Conservation (phyloP, 2,329 filamentous ascomycete genomes). For the Seiridium cupressi region DNA sequence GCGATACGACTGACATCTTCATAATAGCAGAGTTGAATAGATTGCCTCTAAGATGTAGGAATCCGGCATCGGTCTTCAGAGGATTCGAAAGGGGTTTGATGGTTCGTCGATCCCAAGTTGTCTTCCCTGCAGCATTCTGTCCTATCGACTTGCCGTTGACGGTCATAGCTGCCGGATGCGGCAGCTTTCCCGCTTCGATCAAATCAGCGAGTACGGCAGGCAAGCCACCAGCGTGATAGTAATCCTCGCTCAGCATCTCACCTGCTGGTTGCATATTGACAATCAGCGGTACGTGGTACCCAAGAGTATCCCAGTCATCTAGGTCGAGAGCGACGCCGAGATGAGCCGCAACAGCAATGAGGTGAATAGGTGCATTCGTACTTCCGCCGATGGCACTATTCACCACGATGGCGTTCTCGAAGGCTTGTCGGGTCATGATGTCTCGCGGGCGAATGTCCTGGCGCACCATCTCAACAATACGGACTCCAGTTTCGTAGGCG, state of each 20-base stretch:
- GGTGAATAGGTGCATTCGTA: conserved; percentile 55
- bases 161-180: conserved; percentile 38
- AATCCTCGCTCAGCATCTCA: conserved; percentile 51
- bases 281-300: conserved; percentile 47
- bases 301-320: conserved; percentile 53
- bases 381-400: conserved; percentile 56
- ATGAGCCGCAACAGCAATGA: conserved; percentile 53
- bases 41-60: conserved; percentile 45
- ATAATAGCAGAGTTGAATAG: conserved; percentile 52
- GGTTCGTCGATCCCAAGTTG: conserved; percentile 47
- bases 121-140: conserved; percentile 40
- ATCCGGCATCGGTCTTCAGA: conserved; percentile 48
- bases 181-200: conserved; percentile 43
- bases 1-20: conserved; percentile 50
- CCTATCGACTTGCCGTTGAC: conserved; percentile 44
- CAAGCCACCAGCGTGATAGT: conserved; percentile 50
- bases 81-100: conserved; percentile 44
- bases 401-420: conserved; percentile 54
- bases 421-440: conserved; percentile 52
- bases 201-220: conserved; percentile 53
- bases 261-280: conserved; percentile 55
- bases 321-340: conserved; percentile 47
- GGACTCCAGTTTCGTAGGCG: conserved; percentile 46
- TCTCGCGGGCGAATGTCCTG: conserved; percentile 49
- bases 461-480: conserved; percentile 49